Base-by-base conservation (phyloP, 345 rosid genomes). In the Arabidopsis suecica region DNA sequence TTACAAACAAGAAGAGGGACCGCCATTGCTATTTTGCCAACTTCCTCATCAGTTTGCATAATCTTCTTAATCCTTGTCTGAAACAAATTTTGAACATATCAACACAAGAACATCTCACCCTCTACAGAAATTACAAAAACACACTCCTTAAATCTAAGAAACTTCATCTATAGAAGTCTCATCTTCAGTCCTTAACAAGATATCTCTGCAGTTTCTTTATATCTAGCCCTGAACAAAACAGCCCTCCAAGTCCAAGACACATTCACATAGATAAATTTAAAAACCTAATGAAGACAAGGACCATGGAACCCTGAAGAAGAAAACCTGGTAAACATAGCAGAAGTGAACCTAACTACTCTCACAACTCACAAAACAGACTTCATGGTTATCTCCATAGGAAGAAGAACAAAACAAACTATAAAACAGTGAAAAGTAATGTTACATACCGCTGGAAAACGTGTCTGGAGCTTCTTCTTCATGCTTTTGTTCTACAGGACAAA, bases 1-100 rank as follows among this genome's bases (percentile, higher is more conserved):
- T 89, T 76, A 89, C 96, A 89, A 56, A 88, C 85, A 77, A 89
- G 89, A 62, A 88, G 87, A 74, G 96, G 96, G 9, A 89, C 96
- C 28, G 89, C 93, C 91, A 86, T 83, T 62, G 96, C 88, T 45
- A 89, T 89, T 80, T 88, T 89, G 67, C 96, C 96, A 2, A 89
- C 83, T 77, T 88, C 96, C 18, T 89, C 92, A 81, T 89, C 93
- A 61, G 91, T 76, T 81, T 89, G 96, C 96, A 88, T 89, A 73
- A 89, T 89, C 82, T 86, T 89, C 86, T 89, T 89, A 41, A 88
- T 89, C 68, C 93, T 83, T 30, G 84, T 86, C 95, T 89, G 62
- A 1, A 76, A 65, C 38, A 9, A 34, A 50, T 10, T 10, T 45
- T 25, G 16, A 25, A 48, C 32, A 28, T 28, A 28, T 47, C 49